These are phyloP conservation scores for Neurospora sp. DNA, from an alignment of 2,329 filamentous ascomycete genomes.

Conservation along the genomic window DNA sequence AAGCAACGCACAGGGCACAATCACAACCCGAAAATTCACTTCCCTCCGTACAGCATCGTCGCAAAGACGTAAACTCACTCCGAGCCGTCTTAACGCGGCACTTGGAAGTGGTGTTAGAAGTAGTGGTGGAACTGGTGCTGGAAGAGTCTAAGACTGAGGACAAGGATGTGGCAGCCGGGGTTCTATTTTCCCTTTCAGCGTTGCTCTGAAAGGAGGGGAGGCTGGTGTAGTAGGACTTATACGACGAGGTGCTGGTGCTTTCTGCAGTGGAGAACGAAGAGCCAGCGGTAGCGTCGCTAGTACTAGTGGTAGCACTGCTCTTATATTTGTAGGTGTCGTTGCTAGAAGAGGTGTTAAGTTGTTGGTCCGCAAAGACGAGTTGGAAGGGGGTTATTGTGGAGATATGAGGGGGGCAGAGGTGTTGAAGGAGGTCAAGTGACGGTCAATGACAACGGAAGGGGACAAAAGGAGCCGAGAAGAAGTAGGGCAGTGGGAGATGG, in stretches of 20 bases:
- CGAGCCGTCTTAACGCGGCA: background rate
- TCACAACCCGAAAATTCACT: background rate
- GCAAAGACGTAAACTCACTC: no score
- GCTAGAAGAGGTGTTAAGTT: background rate
- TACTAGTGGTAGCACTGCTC: background rate
- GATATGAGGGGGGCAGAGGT: background rate
- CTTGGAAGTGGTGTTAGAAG: background rate
- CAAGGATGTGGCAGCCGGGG: no score
- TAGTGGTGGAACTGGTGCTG: background rate
- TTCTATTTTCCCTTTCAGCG: no score
- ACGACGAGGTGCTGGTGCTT: no score
- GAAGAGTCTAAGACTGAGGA: background rate
- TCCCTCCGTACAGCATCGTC: background rate
- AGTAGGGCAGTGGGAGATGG: background rate
- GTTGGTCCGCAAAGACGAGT: background rate
- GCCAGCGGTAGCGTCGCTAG: background rate
- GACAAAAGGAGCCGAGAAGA: background rate
- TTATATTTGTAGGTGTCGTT: background rate
- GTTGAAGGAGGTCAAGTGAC: background rate
- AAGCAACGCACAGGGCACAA: background rate
- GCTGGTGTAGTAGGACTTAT: no score
- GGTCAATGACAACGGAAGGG: background rate
- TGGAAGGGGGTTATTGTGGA: background rate
- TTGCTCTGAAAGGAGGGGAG: no score
- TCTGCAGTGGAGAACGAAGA: background rate